Conservation (phyloP, 2,329 filamentous ascomycete genomes). For the Talaromyces pinophilus region DNA sequence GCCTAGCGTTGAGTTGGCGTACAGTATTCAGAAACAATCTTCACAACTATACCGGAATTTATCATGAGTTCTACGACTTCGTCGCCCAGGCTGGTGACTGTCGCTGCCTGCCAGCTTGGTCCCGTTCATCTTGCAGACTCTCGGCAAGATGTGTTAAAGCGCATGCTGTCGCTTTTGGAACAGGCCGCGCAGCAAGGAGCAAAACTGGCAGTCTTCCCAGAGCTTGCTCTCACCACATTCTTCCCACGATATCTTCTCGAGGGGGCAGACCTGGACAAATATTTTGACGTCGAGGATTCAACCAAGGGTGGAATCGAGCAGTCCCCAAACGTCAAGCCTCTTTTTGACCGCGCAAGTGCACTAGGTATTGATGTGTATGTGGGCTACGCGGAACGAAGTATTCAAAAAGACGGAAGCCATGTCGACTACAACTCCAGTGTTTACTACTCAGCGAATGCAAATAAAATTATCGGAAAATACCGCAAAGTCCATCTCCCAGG, state of each 20-base stretch:
- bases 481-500: slow-evolving; percentile 59
- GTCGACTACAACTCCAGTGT: slow-evolving; percentile 52
- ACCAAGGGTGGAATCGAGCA: slow-evolving; percentile 30
- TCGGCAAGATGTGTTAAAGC: slow-evolving; percentile 47
- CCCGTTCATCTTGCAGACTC: slow-evolving; percentile 47
- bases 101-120: slow-evolving; percentile 57
- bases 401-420: slow-evolving; percentile 41
- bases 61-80: slow-evolving; percentile 20
- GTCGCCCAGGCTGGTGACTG: slow-evolving; percentile 18
- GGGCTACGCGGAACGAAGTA: slow-evolving; percentile 55
- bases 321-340: slow-evolving; percentile 48
- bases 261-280: slow-evolving; percentile 48
- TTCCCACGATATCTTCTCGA: slow-evolving; percentile 55
- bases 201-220: slow-evolving; percentile 56
- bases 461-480: slow-evolving; percentile 53
- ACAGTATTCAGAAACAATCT: no score
- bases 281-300: slow-evolving; percentile 53
- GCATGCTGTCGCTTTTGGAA: slow-evolving; percentile 54
- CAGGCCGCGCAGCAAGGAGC: slow-evolving; percentile 49
- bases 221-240: slow-evolving; percentile 59
- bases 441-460: slow-evolving; percentile 52
- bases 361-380: slow-evolving; percentile 55
- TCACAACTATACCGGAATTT: background rate
- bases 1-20: no score
- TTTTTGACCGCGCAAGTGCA: slow-evolving; percentile 53